These are phyloP conservation scores for Cercophora samala DNA, from an alignment of 495 filamentous ascomycete species.

Conservation along the genomic window DNA sequence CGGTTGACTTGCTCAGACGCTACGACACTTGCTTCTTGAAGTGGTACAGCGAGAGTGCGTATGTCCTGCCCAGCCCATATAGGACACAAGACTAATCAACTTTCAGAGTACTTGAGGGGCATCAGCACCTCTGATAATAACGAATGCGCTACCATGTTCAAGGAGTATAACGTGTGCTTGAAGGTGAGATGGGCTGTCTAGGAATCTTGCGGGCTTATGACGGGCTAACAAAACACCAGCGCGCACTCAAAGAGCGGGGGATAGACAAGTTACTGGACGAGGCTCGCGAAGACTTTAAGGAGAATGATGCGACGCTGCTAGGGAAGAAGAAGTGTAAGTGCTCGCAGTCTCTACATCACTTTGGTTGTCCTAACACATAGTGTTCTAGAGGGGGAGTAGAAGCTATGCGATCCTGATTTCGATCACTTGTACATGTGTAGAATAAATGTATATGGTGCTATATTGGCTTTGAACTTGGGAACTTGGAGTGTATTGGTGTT, in stretches of 20 bases:
- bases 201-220: neutral
- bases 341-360: neutral
- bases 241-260: constrained; percentile 75
- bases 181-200: constrained; percentile 50
- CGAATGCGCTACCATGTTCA: constrained; percentile 81
- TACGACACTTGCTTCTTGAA: constrained; percentile 93
- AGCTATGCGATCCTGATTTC: neutral
- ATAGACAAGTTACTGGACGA: constrained; percentile 86
- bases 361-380: neutral
- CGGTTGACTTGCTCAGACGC: constrained; percentile 49
- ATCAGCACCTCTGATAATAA: constrained; percentile 64
- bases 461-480: neutral
- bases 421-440: neutral
- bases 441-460: neutral
- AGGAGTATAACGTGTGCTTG: constrained; percentile 78
- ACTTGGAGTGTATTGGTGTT: neutral
- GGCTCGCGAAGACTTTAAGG: constrained; percentile 73
- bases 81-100: neutral
- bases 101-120: constrained; percentile 77
- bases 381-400: neutral
- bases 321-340: constrained; percentile 47
- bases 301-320: constrained; percentile 72
- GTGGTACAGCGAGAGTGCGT: constrained; percentile 93
- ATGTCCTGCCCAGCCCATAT: neutral
- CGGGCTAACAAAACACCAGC: constrained; percentile 43